Conservation (phyloP, 1,284 basidiomycete genomes). For the Cystobasidiaceae sp. region DNA sequence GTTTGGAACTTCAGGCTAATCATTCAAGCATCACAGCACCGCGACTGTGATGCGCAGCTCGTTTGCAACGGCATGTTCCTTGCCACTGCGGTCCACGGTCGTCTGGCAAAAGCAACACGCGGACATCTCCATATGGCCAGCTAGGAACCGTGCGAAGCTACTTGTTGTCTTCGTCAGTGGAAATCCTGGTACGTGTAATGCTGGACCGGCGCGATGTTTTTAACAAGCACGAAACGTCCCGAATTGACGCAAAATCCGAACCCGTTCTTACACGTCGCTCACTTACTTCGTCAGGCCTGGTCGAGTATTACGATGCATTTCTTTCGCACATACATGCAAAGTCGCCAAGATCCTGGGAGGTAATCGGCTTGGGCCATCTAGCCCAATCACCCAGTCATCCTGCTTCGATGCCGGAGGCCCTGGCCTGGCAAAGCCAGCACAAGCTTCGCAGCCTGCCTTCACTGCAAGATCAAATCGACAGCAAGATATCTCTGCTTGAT, state of each 20-base stretch:
- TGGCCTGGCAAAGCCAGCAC: not conserved
- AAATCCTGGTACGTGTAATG: conserved; percentile 11
- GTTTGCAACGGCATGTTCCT: not conserved
- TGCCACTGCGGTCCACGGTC: not conserved
- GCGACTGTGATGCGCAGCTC: too few species aligned
- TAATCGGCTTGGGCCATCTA: conserved; percentile 20
- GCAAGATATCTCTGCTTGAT: conserved; percentile 20
- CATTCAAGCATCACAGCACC: too few species aligned
- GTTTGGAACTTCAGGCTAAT: too few species aligned
- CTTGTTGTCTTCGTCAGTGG: conserved; percentile 20
- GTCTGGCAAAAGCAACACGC: not conserved
- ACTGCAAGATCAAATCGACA: conserved; percentile 17
- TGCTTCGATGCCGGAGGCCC: not conserved
- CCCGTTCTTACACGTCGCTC: not conserved
- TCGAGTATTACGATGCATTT: conserved; percentile 25
- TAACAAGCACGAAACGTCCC: not conserved
- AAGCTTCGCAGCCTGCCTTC: not conserved
- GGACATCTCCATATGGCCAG: conserved; percentile 20
- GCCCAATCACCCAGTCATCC: conserved; percentile 11
- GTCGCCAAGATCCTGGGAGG: not conserved
- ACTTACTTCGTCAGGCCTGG: not conserved
- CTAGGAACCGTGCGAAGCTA: not conserved
- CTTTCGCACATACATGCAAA: conserved; percentile 13
- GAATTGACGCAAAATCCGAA: not conserved
- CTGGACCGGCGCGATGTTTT: not conserved